Percentiles rank a stretch among this genome's conserved stretches.
These are phyloP conservation scores for Panus rudis DNA, from an alignment of 768 basidiomycete species.

Conservation along the genomic window DNA sequence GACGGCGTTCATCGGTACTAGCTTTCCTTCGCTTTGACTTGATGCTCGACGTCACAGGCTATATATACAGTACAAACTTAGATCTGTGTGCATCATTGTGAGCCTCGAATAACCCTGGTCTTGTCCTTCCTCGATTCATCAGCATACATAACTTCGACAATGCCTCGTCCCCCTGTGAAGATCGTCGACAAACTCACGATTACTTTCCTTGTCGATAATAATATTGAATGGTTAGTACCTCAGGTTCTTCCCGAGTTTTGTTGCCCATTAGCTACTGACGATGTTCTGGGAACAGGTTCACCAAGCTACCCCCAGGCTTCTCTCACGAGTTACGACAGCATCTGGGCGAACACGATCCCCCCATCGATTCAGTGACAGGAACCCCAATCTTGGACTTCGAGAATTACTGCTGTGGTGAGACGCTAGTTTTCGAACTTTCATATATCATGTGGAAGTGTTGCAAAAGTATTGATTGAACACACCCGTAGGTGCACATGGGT, in stretches of 20 bases:
- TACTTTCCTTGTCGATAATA: constrained; percentile 71
- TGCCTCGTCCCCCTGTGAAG: too few relatives aligned
- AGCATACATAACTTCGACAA: too few relatives aligned
- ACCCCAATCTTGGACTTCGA: constrained; percentile 68
- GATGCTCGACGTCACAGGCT: too few relatives aligned
- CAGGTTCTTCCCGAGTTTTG: neutral
- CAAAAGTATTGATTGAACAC: neutral
- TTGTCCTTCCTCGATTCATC: too few relatives aligned
- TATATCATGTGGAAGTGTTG: neutral
- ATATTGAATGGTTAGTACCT: constrained; percentile 61
- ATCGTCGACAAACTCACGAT: constrained; percentile 36
- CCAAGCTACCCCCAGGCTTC: constrained; percentile 72
- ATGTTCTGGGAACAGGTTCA: constrained; percentile 47
- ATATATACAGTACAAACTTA: too few relatives aligned
- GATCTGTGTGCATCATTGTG: too few relatives aligned
- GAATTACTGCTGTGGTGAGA: constrained; percentile 62
- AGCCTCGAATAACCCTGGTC: too few relatives aligned
- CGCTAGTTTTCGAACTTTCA: constrained; percentile 1
- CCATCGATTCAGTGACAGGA: constrained; percentile 36
- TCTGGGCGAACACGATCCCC: constrained; percentile 40
- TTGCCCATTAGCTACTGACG: neutral
- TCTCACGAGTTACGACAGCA: constrained; percentile 64
- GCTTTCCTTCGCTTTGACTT: too few relatives aligned
- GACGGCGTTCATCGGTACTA: too few relatives aligned
- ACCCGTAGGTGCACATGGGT: constrained; percentile 70